Base-by-base conservation (phyloP, 352 stramenopile genomes). In the Sclerospora graminicola region DNA sequence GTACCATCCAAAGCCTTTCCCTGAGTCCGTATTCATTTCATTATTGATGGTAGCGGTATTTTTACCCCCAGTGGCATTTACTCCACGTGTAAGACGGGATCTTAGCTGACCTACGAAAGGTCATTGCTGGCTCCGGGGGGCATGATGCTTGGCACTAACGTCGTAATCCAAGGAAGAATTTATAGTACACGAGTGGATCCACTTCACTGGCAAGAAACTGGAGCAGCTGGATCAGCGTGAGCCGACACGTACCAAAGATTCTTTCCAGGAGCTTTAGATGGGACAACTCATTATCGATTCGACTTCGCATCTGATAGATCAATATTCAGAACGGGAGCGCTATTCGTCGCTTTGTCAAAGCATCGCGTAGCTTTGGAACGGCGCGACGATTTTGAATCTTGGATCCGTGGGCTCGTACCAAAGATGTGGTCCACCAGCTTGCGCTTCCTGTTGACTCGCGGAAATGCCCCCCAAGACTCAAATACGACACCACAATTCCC, bases 401-500 rank as follows among this genome's bases (percentile, higher is more conserved):
- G 78, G 73, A 41, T 88, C 80, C 0, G 72, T 66, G 5, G 73
- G 71, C 37, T 92, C 82, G 28, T 86, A 72, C 69, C 80, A 86
- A 19, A 94, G 57, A 32, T 87, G 68, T 8, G 76, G 76, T 0
- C 80, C 82, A 19, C 82, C 82, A 7, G 82, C 78, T 28, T 86
- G 69, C 1, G 79, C 82, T 65, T 94, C 82, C 10, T 92, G 49
- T 33, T 94, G 82, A 48, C 60, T 86, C 26, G 55, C 36, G 8
- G 82, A 94, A 33, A 94, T 88, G 35, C 92, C 81, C 58, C n/a
- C 89, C 79, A 35, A 93, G 70, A 18, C 71, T 88, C 41, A 89
- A 73, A 29, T 77, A 92, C 8, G 77, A 89, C 1, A 77, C 83
- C 82, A 95, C 9, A 95, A 42, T 39, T 95, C 82, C 49, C 79